phyloP scores from a whole-genome alignment of 768 basidiomycete species.

The Phlebiopsis flavidoalba region DNA sequence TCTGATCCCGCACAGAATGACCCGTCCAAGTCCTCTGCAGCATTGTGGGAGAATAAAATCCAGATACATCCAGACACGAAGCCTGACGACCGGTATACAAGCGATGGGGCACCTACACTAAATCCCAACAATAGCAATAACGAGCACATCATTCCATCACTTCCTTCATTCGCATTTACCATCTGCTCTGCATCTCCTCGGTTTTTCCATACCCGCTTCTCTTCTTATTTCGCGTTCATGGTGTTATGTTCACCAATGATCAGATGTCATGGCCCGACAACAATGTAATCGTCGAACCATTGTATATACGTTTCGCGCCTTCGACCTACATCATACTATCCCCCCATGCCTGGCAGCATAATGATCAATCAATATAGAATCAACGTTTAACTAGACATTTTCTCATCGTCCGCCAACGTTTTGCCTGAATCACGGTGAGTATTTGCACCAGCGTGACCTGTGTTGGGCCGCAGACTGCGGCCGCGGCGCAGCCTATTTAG shows the following conservation, averaged over 20 bases:
- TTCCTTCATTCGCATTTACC: neutral
- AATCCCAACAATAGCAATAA: neutral
- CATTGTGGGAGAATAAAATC: conserved; percentile 79
- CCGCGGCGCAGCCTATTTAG: no score
- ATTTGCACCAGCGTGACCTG: no score
- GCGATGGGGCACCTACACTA: conserved; percentile 15
- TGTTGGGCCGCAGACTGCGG: no score
- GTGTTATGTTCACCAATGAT: neutral
- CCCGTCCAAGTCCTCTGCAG: conserved; percentile 77
- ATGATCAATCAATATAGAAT: neutral
- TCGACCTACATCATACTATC: neutral
- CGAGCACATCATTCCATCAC: neutral
- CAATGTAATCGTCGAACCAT: neutral
- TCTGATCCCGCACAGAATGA: conserved; percentile 74
- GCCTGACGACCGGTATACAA: conserved; percentile 49
- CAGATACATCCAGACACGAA: conserved; percentile 87
- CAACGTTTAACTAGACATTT: neutral
- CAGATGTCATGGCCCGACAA: neutral
- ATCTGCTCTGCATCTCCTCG: neutral
- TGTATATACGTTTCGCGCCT: neutral
- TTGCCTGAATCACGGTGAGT: neutral
- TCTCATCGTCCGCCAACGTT: neutral
- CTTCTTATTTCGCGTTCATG: neutral
- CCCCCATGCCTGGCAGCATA: neutral
- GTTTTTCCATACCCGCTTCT: neutral